Base-by-base conservation (phyloP, 345 rosid genomes). In the Euphorbia tirucalli region DNA sequence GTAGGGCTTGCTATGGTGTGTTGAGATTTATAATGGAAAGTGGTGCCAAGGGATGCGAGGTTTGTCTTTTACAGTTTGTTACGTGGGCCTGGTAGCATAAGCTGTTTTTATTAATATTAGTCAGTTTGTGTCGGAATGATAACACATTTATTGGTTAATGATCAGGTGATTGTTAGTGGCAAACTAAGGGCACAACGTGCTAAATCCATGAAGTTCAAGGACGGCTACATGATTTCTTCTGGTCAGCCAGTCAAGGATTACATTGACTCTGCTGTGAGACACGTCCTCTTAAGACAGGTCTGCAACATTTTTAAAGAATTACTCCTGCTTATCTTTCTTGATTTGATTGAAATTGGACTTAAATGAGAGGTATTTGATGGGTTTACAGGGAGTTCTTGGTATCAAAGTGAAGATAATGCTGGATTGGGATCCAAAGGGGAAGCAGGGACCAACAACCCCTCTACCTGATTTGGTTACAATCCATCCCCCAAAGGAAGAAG, bases 31-130 rank as follows among this genome's bases (percentile, higher is more conserved):
- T 89, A 35, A 91, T 93, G 97, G 94, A 91, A 74, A 89, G 86
- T 68, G 98, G 97, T 31, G 97, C 97, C 4, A 91, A 91, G 83
- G 97, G 97, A 21, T 91, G 96, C 15, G 96, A 89, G 91, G 96
- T 91, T 2, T 22, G 82, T 76, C 22, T 14, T 1, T 22, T 25
- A 15, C 43, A 30, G 37, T 16, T 16, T 30, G 11, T 30, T 37
- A 31, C n/a, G n/a, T n/a, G n/a, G n/a, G n/a, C 11, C 8, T 31
- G 43, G 6, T 18, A 15, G 41, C 37, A 30, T 31, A 6, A 1
- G 41, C 32, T 6, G 31, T 55, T 55, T 1, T 21, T 58, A 11
- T 58, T 13, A 27, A 8, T 21, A 8, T 31, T 43, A 76, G 43
- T 27, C 0, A 24, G 35, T 35, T 30, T 15, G 0, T 50, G n/a